Percentiles rank a stretch among this genome's conserved stretches.
These are phyloP conservation scores for Lactarius vividus DNA, from an alignment of 768 basidiomycete genomes.

Conservation along the genomic window DNA sequence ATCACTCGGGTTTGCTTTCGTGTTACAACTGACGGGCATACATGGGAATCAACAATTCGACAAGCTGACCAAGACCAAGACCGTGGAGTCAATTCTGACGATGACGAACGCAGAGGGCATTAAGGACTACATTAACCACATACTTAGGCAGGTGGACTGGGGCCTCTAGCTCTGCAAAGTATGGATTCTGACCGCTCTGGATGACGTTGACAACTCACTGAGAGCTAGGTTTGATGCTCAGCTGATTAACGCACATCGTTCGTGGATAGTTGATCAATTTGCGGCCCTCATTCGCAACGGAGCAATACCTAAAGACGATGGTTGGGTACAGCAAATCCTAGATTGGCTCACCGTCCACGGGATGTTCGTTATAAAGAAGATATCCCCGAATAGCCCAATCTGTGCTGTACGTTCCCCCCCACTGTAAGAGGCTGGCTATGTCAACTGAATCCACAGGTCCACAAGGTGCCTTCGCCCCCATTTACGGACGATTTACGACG, in stretches of 20 bases:
- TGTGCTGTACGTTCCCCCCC: conserved; percentile 49
- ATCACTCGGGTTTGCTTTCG: conserved; percentile 76
- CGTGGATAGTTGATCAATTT: conserved; percentile 89
- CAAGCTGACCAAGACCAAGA: conserved; percentile 88
- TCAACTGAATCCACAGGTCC: conserved; percentile 47
- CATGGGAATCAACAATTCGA: conserved; percentile 90
- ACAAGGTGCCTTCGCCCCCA: conserved; percentile 55
- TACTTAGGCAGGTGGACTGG: conserved; percentile 64
- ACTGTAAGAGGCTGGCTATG: conserved; percentile 3
- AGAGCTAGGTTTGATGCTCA: conserved; percentile 43
- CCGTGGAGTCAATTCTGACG: conserved; percentile 78
- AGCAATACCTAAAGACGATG: conserved; percentile 74
- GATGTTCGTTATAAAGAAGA: conserved; percentile 73
- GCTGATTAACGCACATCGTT: conserved; percentile 53
- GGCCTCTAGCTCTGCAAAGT: conserved; percentile 43
- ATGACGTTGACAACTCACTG: conserved; percentile 5
- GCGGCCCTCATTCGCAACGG: conserved; percentile 74
- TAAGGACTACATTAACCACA: conserved; percentile 67
- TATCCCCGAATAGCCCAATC: conserved; percentile 60
- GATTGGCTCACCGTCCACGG: conserved; percentile 84
- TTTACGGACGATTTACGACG: conserved; percentile 72
- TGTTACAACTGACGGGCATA: conserved; percentile 79
- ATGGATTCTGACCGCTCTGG: conserved; percentile 25
- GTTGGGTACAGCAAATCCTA: conserved; percentile 69
- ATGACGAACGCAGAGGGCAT: conserved; percentile 75